A percentile compares a stretch with the other conserved stretches of the same genome.
These are phyloP conservation scores for Metarhizium sp. DNA, from an alignment of 2,329 filamentous ascomycete species.

Conservation along the genomic window DNA sequence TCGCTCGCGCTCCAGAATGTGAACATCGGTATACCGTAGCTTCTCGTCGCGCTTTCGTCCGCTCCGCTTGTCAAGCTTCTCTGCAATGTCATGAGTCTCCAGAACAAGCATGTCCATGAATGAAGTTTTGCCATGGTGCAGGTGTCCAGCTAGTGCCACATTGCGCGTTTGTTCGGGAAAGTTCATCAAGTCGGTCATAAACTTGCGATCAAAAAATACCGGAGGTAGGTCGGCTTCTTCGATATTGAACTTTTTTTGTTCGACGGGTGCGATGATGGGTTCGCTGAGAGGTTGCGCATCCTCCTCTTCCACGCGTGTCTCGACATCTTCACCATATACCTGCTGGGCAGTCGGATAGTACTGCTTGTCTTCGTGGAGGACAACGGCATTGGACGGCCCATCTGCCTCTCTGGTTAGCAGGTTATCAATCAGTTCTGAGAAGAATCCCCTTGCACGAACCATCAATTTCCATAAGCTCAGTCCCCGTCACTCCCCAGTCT, in stretches of 20 bases:
- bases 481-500: conserved; percentile 54
- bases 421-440: neutral
- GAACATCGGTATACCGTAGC: conserved; percentile 88
- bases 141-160: conserved; percentile 79
- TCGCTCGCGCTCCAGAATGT: conserved; percentile 78
- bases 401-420: conserved; percentile 31
- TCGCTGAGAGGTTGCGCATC: conserved; percentile 88
- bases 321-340: conserved; percentile 87
- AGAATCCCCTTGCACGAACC: conserved; percentile 34
- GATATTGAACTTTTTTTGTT: conserved; percentile 92
- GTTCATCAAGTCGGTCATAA: conserved; percentile 94
- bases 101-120: conserved; percentile 97
- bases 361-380: conserved; percentile 97
- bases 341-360: conserved; percentile 98
- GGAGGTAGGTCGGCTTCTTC: conserved; percentile 85
- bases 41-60: conserved; percentile 82
- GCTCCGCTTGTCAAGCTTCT: conserved; percentile 68
- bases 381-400: conserved; percentile 90
- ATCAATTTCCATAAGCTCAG: conserved; percentile 92
- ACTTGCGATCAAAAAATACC: conserved; percentile 78
- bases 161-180: conserved; percentile 93
- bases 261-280: conserved; percentile 86
- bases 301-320: conserved; percentile 93
- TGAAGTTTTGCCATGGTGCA: conserved; percentile 96
- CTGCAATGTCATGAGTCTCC: conserved; percentile 83